phyloP scores from a whole-genome alignment of 768 basidiomycete genomes.

The Dendrothele bispora region DNA sequence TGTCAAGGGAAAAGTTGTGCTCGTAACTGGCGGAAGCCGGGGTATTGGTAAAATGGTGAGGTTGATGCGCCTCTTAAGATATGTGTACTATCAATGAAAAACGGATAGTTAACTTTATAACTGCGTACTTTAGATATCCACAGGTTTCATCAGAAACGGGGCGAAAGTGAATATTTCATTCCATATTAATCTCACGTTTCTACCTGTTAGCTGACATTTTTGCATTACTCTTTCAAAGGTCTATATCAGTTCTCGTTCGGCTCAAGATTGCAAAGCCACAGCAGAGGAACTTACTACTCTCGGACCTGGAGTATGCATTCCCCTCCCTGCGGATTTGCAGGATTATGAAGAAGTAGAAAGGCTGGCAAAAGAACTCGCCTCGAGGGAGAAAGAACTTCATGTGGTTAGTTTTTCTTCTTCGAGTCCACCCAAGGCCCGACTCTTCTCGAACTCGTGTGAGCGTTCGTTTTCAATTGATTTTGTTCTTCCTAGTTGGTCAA shows the following conservation, averaged over 20 bases:
- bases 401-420: constrained; percentile 33
- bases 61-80: not conserved
- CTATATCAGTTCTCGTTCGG: constrained; percentile 63
- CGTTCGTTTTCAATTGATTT: too few relatives aligned
- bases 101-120: constrained; percentile 14
- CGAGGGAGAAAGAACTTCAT: constrained; percentile 53
- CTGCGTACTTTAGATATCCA: too few relatives aligned
- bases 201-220: too few relatives aligned
- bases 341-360: constrained; percentile 52
- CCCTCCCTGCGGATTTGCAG: constrained; percentile 55
- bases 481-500: constrained; percentile 54
- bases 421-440: not conserved
- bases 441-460: too few relatives aligned
- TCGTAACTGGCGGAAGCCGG: constrained; percentile 66
- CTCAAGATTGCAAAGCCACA: constrained; percentile 49
- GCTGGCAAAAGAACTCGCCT: constrained; percentile 48
- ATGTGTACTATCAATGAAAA: not conserved
- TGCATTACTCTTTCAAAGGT: constrained; percentile 52
- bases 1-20: constrained; percentile 53
- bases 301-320: constrained; percentile 55
- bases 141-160: constrained; percentile 62
- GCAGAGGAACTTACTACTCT: constrained; percentile 49
- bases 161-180: constrained; percentile 34
- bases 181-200: too few relatives aligned
- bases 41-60: constrained; percentile 67